Evolutionary conservation across 352 stramenopile species (phyloP), one percentile per base, ranked within the genome.

Genomic region (Phytophthora fragariaefolia): DNA sequence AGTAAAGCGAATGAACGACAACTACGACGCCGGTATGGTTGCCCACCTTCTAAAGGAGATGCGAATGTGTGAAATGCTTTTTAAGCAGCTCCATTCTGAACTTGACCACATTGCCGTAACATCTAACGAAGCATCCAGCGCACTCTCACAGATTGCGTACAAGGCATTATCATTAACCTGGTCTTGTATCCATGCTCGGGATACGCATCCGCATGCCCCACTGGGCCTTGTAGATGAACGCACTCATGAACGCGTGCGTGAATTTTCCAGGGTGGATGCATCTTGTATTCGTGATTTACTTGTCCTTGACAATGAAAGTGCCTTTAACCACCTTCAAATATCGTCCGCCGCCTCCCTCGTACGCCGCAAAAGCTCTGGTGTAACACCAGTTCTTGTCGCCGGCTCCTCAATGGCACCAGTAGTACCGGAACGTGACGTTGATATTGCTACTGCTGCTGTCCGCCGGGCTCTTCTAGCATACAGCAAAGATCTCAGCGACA

Each of bases 41-140:
- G 70, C 78, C 18, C 81, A 90, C 36, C 69, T 95, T 43, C 80
- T 92, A 54, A 92, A 95, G 67, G 82, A 95, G 55, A 92, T 95
- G 81, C 82, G 85, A 24, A 83, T 79, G 36, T 93, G 83, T 45
- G 86, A 95, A 62, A 83, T 66, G 43, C 77, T 90, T 20, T 91
- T 91, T 70, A 91, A 89, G 63, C 81, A 91, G 63, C 80, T 95
- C 32, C 81, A 92, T 45, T 54, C 48, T 15, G 86, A 95, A 23
- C 73, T 95, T 23, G 73, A 77, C 48, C 45, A 74, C 27, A 80
- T 93, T 38, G 80, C 81, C 3, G 77, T 91, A 9, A 80, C 82
- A 36, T 91, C 84, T n/a, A 95, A 92, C 59, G 87, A 93, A 58
- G 76, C 77, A 22, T 79, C 87, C 7, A 89, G 77, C 47, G 79